Evolutionary conservation across 169 alveolate genomes (phyloP).

Genomic region (Cryptosporidium baileyi): DNA sequence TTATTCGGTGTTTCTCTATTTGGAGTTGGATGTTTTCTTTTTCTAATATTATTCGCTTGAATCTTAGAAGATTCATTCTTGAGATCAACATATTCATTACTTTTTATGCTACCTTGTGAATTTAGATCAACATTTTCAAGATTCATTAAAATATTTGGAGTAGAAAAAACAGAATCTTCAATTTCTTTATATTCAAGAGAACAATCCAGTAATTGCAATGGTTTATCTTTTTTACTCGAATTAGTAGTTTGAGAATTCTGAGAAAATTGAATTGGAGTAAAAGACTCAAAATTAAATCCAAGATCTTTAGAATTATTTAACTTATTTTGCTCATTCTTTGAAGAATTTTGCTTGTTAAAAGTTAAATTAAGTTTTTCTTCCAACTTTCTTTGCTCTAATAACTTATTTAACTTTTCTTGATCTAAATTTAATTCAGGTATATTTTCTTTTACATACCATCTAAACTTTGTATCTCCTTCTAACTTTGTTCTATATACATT

Average conservation of each 20-base stretch:
- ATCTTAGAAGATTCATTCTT: background rate
- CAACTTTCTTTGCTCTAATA: constrained; percentile 9
- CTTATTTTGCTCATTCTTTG: constrained; percentile 6
- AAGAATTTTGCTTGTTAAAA: background rate
- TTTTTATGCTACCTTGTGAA: too few relatives aligned
- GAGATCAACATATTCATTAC: background rate
- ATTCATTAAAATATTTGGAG: too few relatives aligned
- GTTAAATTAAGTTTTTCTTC: background rate
- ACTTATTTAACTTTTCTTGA: background rate
- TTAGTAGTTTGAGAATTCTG: too few relatives aligned
- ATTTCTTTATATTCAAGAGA: too few relatives aligned
- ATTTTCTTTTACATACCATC: constrained; percentile 50
- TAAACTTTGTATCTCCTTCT: constrained; percentile 4
- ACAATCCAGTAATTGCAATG: too few relatives aligned
- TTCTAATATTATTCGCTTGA: background rate
- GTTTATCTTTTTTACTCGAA: too few relatives aligned
- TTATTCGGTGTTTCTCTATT: background rate
- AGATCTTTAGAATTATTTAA: too few relatives aligned
- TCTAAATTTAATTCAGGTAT: background rate
- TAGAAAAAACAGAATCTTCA: too few relatives aligned
- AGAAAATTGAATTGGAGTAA: too few relatives aligned
- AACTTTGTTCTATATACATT: constrained; percentile 4
- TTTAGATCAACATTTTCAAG: too few relatives aligned
- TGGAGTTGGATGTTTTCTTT: constrained; percentile 32
- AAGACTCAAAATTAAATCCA: too few relatives aligned